Conservation (phyloP, 768 basidiomycete species). For the Mycena crocata region DNA sequence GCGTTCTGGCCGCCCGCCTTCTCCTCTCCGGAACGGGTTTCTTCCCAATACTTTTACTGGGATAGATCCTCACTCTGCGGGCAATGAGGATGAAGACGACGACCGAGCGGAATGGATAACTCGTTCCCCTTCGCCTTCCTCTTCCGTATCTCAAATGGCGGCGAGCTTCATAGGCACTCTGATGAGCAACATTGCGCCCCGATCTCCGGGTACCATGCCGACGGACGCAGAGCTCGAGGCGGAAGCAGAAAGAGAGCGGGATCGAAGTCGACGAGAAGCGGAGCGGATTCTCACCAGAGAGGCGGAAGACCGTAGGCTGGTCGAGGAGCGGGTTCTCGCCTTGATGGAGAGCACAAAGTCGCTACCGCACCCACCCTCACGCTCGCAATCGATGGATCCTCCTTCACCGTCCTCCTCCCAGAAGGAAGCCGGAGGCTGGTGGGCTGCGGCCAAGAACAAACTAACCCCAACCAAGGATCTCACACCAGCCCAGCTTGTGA, state of each 20-base stretch:
- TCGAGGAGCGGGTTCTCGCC: conserved; percentile 83
- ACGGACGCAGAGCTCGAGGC: conserved; percentile 87
- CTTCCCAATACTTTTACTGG: conserved; percentile 69
- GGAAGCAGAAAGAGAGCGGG: conserved; percentile 82
- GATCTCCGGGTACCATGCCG: conserved; percentile 55
- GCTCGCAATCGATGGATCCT: conserved; percentile 67
- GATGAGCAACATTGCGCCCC: conserved; percentile 63
- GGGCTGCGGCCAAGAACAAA: conserved; percentile 77
- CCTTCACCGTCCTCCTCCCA: conserved; percentile 74
- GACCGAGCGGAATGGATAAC: conserved; percentile 46
- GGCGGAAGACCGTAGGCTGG: conserved; percentile 71
- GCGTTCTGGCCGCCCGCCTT: conserved; percentile 64
- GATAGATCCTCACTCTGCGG: conserved; percentile 63
- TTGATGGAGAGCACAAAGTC: conserved; percentile 69
- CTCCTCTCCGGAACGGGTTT: conserved; percentile 77
- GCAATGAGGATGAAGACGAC: conserved; percentile 54
- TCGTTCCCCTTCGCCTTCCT: conserved; percentile 70
- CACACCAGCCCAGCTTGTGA: conserved; percentile 89
- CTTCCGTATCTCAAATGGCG: conserved; percentile 81
- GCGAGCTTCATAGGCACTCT: conserved; percentile 78
- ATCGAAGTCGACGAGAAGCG: conserved; percentile 79
- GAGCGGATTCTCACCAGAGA: conserved; percentile 81
- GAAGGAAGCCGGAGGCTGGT: conserved; percentile 77
- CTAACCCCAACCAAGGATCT: conserved; percentile 86
- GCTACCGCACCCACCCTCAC: conserved; percentile 70